Conservation (phyloP, 192 early-diverging fungal genomes). For the Cetraspora pellucida region DNA sequence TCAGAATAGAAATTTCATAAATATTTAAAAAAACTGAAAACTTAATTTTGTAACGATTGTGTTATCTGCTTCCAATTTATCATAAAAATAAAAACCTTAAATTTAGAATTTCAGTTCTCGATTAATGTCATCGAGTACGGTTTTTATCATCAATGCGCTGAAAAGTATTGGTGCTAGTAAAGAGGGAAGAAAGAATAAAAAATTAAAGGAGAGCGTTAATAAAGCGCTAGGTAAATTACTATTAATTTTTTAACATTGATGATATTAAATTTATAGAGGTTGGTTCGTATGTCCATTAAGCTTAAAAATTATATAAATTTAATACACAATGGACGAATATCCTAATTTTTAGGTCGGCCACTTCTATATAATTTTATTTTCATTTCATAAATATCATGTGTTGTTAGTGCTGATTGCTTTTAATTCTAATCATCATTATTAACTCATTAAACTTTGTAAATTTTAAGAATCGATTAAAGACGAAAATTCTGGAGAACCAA, state of each 20-base stretch:
- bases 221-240: slow-evolving; percentile 52
- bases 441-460: neutral
- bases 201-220: slow-evolving; percentile 51
- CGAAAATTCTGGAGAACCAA: slow-evolving; percentile 38
- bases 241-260: no score
- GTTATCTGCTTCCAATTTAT: no score
- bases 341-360: no score
- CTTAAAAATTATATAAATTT: slow-evolving; percentile 8
- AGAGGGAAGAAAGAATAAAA: slow-evolving; percentile 53
- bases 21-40: no score
- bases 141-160: slow-evolving; percentile 68
- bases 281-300: slow-evolving; percentile 20
- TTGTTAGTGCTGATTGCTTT: no score
- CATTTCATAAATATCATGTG: no score
- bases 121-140: slow-evolving; percentile 41
- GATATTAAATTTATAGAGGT: neutral
- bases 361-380: no score
- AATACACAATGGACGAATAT: no score
- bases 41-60: no score
- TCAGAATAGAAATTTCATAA: no score
- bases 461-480: slow-evolving; percentile 41
- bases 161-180: slow-evolving; percentile 60
- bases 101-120: neutral
- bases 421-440: neutral
- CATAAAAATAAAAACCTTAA: no score